Evolutionary conservation across 345 rosid genomes (phyloP), one percentile per base, ranked within the genome.

Genomic region (Noccaea caerulescens): DNA sequence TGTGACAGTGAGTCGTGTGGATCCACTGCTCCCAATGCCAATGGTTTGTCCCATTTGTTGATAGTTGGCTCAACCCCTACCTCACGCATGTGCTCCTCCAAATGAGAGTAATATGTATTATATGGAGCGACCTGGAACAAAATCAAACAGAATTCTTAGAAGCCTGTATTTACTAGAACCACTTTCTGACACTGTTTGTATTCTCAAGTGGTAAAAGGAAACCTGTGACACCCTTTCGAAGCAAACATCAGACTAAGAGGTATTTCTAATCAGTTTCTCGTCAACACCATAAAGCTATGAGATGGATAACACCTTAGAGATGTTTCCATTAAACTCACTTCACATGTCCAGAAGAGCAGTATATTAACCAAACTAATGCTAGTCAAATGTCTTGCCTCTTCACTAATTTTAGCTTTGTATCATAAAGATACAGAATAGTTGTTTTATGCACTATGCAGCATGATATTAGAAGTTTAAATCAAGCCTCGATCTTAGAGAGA

Each of bases 1-100:
- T 95, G 99, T 65, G 97, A 87, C 45, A 90, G 69, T 30, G 98
- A 95, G 75, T 95, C 99, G 27, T 95, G 99, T 10, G 97, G 96
- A 84, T 92, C 99, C 74, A 90, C 83, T 56, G 84, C 82, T 79
- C 98, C 99, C 73, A 92, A 77, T 39, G 91, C 77, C 81, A 92
- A 80, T 51, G 92, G 88, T 76, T 90, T 92, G 81, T 90, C 85
- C 99, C 99, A 95, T 77, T 81, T 85, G 84, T 92, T 95, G 75
- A 85, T 80, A 27, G 77, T 86, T 83, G 87, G 84, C 59, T 84
- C 86, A 78, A 95, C 75, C 73, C 97, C 98, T 33, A 79, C 92
- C 75, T 92, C 94, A 14, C 77, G 76, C 96, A 95, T 83, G 84
- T 95, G 97, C 73, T 85, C 92, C 87, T 82, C 97, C 88, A 95